Evolutionary conservation across 2,329 filamentous ascomycete genomes (phyloP).

Genomic region (Colletotrichum sp.): DNA sequence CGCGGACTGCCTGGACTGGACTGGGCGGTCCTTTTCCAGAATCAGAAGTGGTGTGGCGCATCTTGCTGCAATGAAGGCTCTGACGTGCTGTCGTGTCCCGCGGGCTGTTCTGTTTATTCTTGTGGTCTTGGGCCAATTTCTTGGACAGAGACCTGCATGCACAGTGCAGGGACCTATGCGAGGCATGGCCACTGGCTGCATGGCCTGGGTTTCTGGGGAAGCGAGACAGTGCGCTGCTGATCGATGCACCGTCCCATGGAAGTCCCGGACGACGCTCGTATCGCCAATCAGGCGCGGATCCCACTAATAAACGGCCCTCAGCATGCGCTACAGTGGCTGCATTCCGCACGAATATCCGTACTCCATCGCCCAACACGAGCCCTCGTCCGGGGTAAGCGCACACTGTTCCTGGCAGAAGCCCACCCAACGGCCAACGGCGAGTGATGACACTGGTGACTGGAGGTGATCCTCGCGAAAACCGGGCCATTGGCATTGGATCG

Average conservation of each 20-base stretch:
- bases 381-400: conserved; percentile 7
- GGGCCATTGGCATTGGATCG: neutral
- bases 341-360: neutral
- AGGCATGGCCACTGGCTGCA: neutral
- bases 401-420: conserved; percentile 3
- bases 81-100: conserved; percentile 6
- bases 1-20: neutral
- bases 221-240: neutral
- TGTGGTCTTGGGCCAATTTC: neutral
- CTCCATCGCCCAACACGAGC: conserved; percentile 16
- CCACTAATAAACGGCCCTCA: conserved; percentile 4
- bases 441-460: neutral
- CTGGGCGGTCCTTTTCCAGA: neutral
- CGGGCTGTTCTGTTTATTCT: neutral
- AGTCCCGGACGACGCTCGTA: conserved; percentile 2
- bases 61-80: neutral
- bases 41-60: neutral
- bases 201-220: neutral
- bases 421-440: neutral
- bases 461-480: neutral
- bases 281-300: neutral
- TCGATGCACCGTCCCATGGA: neutral
- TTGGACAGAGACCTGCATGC: conserved; percentile 1
- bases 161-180: conserved; percentile 10
- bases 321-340: conserved; percentile 14